Base-by-base conservation (phyloP, 176 grass and related monocot species). In the Cymbopogon citratus region DNA sequence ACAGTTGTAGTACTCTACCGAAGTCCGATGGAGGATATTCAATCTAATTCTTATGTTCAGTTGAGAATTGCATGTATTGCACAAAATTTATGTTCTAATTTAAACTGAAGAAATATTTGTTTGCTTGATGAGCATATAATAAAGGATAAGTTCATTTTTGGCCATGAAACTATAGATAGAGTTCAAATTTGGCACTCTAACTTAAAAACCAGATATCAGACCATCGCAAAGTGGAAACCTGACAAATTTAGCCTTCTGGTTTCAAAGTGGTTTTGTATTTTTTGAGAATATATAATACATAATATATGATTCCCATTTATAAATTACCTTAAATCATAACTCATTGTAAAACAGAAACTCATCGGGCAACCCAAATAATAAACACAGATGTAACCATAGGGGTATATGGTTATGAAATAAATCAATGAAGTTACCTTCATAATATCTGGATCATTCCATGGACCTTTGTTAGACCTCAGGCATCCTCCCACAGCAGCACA, bases 401-500 rank as follows among this genome's bases (percentile, higher is more conserved):
- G 39, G 27, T 46, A 77, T 64, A 78, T 65, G 2, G 2, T 15
- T 31, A 57, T 36, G 4, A 79, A 46, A 63, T 0, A 77, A 66
- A 72, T 67, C 29, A 25, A 48, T 46, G 15, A 81, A 44, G 26
- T 84, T 91, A 98, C 95, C 92, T 95, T 92, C 73, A 93, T 93
- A 54, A 95, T 65, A 44, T 88, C 82, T 86, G 90, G 73, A 93
- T 95, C 88, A 76, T 91, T 93, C 95, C 95, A 98, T 84, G 95
- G 95, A 18, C 95, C 95, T 84, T 91, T 95, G 81, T 98, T 95
- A 16, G 92, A 95, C 71, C 64, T 98, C 67, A 98, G 89, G 39
- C 95, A 98, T 65, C 87, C 92, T 70, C 90, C 92, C 73, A 93
- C 87, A 38, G 21, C 57, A 81, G 62, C 70, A 85, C 95, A 98